Evolutionary conservation across 2,329 filamentous ascomycete genomes (phyloP).

Genomic region (Exophiala sideris): DNA sequence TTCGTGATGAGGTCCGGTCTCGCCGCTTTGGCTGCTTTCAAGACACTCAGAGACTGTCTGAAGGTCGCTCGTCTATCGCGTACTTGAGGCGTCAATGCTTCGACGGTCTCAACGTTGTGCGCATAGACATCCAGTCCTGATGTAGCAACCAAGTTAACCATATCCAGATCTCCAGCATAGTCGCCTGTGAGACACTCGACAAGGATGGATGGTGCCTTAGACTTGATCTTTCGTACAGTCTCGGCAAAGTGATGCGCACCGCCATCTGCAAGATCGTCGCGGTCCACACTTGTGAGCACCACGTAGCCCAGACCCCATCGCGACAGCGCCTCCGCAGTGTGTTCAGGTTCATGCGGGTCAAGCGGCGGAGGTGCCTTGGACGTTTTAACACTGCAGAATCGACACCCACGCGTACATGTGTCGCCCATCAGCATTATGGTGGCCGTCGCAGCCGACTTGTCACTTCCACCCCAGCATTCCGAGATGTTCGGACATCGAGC

Average conservation of each 20-base stretch:
- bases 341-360: conserved; percentile 93
- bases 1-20: conserved; percentile 86
- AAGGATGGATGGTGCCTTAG: conserved; percentile 54
- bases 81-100: conserved; percentile 83
- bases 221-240: conserved; percentile 91
- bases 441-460: conserved; percentile 86
- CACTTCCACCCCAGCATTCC: conserved; percentile 92
- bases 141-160: conserved; percentile 77
- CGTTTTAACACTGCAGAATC: conserved; percentile 97
- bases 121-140: conserved; percentile 95
- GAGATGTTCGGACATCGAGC: conserved; percentile 95
- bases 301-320: conserved; percentile 96
- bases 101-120: conserved; percentile 94
- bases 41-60: conserved; percentile 74
- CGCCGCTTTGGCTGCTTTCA: conserved; percentile 76
- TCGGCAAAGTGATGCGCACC: conserved; percentile 88
- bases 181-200: conserved; percentile 65
- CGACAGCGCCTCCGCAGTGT: conserved; percentile 88
- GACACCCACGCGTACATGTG: conserved; percentile 91
- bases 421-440: conserved; percentile 99
- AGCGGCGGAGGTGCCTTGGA: conserved; percentile 70
- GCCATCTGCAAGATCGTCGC: conserved; percentile 86
- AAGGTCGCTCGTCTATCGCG: conserved; percentile 88
- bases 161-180: conserved; percentile 78
- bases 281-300: conserved; percentile 87